Percentiles rank a stretch among this genome's conserved stretches.
Conservation (phyloP, 2,329 filamentous ascomycete species). For the Westerdykella aurantiaca region DNA sequence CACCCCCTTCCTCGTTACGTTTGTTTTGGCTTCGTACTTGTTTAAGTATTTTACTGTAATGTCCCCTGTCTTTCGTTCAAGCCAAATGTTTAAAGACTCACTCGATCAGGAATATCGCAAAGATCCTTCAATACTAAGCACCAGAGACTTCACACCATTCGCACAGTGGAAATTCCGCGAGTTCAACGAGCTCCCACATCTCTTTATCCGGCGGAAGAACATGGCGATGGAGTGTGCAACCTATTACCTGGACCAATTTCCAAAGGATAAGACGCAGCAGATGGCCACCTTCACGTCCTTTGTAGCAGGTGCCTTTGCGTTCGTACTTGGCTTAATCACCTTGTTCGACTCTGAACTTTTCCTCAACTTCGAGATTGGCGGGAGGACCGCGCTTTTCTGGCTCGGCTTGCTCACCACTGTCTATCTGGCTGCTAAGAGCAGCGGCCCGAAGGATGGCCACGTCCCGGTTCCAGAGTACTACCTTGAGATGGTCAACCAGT, state of each 20-base stretch:
- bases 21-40: constrained; percentile 82
- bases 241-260: constrained; percentile 91
- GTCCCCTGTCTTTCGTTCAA: constrained; percentile 3
- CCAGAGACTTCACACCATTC: constrained; percentile 83
- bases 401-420: constrained; percentile 74
- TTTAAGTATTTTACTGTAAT: constrained; percentile 88
- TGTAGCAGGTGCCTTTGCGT: constrained; percentile 76
- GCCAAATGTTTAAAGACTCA: background rate
- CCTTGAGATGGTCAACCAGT: constrained; percentile 81
- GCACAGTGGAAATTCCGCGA: constrained; percentile 98
- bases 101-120: constrained; percentile 76
- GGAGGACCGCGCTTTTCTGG: constrained; percentile 86
- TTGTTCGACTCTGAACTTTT: constrained; percentile 89
- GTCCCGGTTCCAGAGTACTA: constrained; percentile 92
- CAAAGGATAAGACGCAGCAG: constrained; percentile 88
- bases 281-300: constrained; percentile 80
- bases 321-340: constrained; percentile 76
- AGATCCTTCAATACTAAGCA: constrained; percentile 80
- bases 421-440: constrained; percentile 76
- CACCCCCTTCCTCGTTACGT: constrained; percentile 80
- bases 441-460: constrained; percentile 76
- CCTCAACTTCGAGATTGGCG: constrained; percentile 86
- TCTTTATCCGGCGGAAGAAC: constrained; percentile 82
- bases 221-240: constrained; percentile 94
- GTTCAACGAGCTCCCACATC: constrained; percentile 91